A percentile compares a stretch with the other conserved stretches of the same genome.
phyloP scores from a whole-genome alignment of 257 asterid genomes.

The Lantana camara region DNA sequence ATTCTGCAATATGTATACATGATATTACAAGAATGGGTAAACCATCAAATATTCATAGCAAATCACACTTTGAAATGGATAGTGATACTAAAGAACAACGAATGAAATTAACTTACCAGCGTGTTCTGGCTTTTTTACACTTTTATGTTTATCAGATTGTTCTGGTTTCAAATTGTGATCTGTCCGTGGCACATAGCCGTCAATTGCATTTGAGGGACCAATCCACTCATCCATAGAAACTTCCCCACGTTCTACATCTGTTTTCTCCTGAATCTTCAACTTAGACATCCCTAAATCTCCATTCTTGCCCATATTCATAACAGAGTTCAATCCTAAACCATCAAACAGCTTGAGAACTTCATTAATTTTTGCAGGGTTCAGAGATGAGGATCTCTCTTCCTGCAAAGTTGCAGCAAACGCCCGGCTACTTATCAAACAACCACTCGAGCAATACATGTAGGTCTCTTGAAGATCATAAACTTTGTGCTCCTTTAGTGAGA shows the following conservation, averaged over 20 bases:
- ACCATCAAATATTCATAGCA: conserved; percentile 1
- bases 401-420: conserved; percentile 63
- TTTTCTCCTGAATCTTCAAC: conserved; percentile 76
- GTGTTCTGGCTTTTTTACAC: conserved; percentile 37
- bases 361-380: conserved; percentile 58
- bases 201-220: conserved; percentile 92
- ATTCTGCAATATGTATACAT: conserved; percentile 51
- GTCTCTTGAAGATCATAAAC: conserved; percentile 94
- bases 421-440: conserved; percentile 71
- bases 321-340: conserved; percentile 45
- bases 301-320: conserved; percentile 45
- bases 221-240: conserved; percentile 86
- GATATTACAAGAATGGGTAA: conserved; percentile 22
- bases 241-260: conserved; percentile 51
- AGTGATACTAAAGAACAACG: not conserved
- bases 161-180: conserved; percentile 37
- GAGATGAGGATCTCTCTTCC: conserved; percentile 64
- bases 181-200: conserved; percentile 85
- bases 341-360: conserved; percentile 56
- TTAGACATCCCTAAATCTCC: conserved; percentile 55
- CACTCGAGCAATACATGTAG: conserved; percentile 76
- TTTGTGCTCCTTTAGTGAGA: conserved; percentile 87
- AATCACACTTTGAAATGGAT: not conserved
- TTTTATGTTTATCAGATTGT: conserved; percentile 32
- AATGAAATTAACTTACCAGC: conserved; percentile 18